phyloP scores from a whole-genome alignment of 2,329 filamentous ascomycete species.

The Rutstroemia sp. region DNA sequence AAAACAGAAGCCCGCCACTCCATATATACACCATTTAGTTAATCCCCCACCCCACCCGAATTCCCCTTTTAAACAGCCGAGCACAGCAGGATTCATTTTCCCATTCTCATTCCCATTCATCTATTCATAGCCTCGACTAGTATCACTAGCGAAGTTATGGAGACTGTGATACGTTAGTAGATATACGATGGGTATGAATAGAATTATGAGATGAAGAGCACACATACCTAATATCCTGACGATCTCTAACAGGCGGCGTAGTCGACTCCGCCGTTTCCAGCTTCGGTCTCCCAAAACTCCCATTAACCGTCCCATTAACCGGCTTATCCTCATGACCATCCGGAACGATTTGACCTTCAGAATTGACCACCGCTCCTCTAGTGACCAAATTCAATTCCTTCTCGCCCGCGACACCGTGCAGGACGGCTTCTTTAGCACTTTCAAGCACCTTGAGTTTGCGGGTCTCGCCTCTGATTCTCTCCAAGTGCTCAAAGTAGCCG shows the following conservation, averaged over 20 bases:
- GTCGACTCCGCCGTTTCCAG: slow-evolving; percentile 23
- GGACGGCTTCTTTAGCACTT: slow-evolving; percentile 55
- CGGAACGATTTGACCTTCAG: slow-evolving; percentile 49
- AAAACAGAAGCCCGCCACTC: not conserved
- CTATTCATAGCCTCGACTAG: slow-evolving; percentile 23
- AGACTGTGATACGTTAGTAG: too few species aligned
- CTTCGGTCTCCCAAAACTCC: slow-evolving; percentile 17
- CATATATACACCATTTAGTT: not conserved
- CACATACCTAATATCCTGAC: slow-evolving; percentile 29
- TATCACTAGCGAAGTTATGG: slow-evolving; percentile 19
- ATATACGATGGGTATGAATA: too few species aligned
- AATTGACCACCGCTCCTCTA: slow-evolving; percentile 51
- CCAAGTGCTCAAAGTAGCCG: slow-evolving; percentile 76
- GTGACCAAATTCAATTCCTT: slow-evolving; percentile 55
- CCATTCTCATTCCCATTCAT: not conserved
- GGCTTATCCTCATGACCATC: slow-evolving; percentile 10
- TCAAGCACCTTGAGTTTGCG: slow-evolving; percentile 60
- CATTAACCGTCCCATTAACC: slow-evolving; percentile 18
- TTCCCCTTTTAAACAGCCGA: not conserved
- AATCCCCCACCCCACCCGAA: not conserved
- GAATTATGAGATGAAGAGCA: too few species aligned
- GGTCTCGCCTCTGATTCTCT: slow-evolving; percentile 62
- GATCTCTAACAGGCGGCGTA: slow-evolving; percentile 28
- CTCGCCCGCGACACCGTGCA: slow-evolving; percentile 53
- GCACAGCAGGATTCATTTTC: not conserved